Evolutionary conservation across 352 stramenopile species (phyloP), one percentile per base, ranked within the genome.

Genomic region (Plasmopara muralis): DNA sequence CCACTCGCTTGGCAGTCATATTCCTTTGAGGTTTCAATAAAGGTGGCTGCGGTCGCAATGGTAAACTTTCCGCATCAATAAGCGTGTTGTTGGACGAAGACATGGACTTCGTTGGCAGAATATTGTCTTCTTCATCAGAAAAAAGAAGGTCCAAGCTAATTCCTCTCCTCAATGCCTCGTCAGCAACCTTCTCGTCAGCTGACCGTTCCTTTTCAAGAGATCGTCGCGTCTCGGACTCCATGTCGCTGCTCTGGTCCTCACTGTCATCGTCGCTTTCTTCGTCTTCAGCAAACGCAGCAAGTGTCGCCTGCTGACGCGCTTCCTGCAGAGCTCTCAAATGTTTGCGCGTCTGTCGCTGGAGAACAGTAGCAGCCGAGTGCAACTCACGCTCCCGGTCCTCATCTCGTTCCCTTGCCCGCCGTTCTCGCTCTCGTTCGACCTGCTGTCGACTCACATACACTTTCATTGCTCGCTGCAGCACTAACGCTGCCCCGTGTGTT

Each of bases 131-230:
- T 46, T 69, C 60, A 28, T 80, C 70, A 2, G 74, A 82, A 47
- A 85, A 82, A 20, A 85, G 60, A 41, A 85, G 51, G 29, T 85
- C 74, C 15, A 85, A 60, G 47, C 74, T 83, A 37, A 82, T 66
- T 12, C 69, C 72, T 56, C 60, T 52, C 18, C 40, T 62, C 0
- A 78, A 29, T 14, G 58, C 50, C 9, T 65, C 58, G 2, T 47
- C 31, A 9, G 47, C 38, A 6, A 59, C 37, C 25, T 55, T 58
- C 43, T 65, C 61, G 9, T 62, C 43, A 13, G 40, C 18, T 1
- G 49, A 18, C 2, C 34, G 9, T 8, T 33, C 18, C 8, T 33
- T 6, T 0, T 33, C 31, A 35, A 35, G 31, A 12, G 31, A 5
- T 4, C 6, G 29, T 33, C 28, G 44, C 18, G 56, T 28, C 2